A percentile compares a stretch with the other conserved stretches of the same genome.
These are phyloP conservation scores for Aaosphaeria pasadenensis DNA, from an alignment of 2,329 filamentous ascomycete species.

Conservation along the genomic window DNA sequence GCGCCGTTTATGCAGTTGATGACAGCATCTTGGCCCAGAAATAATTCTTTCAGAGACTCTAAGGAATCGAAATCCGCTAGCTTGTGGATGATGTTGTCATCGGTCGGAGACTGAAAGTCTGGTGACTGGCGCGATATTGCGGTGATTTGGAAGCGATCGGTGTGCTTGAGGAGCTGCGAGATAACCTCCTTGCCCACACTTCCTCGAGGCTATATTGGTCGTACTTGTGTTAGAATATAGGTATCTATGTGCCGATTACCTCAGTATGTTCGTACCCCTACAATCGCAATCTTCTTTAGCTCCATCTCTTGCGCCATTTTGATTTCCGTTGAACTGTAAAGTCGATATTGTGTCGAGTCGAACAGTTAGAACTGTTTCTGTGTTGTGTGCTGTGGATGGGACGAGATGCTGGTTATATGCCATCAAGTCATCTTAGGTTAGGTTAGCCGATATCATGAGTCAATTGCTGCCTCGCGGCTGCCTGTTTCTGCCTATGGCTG, in stretches of 20 bases:
- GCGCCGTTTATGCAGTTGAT: slow-evolving; percentile 47
- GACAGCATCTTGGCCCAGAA: slow-evolving; percentile 56
- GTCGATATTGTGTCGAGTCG: no score
- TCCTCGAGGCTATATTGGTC: slow-evolving; percentile 23
- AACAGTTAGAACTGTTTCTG: no score
- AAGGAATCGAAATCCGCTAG: slow-evolving; percentile 23
- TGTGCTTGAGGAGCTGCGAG: slow-evolving; percentile 20
- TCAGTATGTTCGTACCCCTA: slow-evolving; percentile 22
- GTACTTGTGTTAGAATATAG: background rate
- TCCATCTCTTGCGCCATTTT: slow-evolving; percentile 16
- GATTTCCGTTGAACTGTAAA: no score
- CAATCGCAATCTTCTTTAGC: slow-evolving; percentile 33
- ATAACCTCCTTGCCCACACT: slow-evolving; percentile 31
- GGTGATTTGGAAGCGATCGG: slow-evolving; percentile 20
- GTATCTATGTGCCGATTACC: background rate
- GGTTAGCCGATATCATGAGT: no score
- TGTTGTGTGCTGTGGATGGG: no score
- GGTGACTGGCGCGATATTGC: slow-evolving; percentile 26
- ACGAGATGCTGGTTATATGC: no score
- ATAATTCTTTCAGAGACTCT: slow-evolving; percentile 33
- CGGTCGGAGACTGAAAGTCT: slow-evolving; percentile 10
- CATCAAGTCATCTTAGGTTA: no score
- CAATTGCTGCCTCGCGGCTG: no score
- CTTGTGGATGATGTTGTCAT: slow-evolving; percentile 14
- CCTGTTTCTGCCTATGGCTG: no score